These are phyloP conservation scores for Diophrys appendiculata DNA, from an alignment of 73 alveolate genomes.

Conservation along the genomic window DNA sequence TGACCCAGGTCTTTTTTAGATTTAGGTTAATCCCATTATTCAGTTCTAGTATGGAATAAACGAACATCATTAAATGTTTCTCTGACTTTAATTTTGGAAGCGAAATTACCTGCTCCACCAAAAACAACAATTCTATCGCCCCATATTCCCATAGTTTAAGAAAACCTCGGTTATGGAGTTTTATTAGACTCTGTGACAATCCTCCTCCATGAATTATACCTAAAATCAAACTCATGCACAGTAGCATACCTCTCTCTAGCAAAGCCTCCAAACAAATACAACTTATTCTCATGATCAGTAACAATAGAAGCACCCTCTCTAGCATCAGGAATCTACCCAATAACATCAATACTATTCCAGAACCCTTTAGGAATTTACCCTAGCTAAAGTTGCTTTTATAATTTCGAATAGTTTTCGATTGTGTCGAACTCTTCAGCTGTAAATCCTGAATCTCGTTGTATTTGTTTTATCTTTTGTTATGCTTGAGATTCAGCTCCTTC, in stretches of 20 bases:
- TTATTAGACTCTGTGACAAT: background rate
- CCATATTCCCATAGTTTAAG: constrained; percentile 43
- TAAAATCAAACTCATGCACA: constrained; percentile 15
- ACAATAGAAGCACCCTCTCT: constrained; percentile 53
- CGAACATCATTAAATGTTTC: constrained; percentile 40
- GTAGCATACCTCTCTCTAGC: constrained; percentile 39
- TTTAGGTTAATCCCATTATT: background rate
- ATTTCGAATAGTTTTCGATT: background rate
- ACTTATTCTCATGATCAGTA: constrained; percentile 10
- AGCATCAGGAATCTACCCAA: constrained; percentile 44
- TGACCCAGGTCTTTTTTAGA: background rate
- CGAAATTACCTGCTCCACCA: constrained; percentile 63
- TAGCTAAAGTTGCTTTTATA: background rate
- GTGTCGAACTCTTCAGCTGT: background rate
- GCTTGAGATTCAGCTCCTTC: too few relatives aligned
- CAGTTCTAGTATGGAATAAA: background rate
- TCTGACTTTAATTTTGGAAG: constrained; percentile 33
- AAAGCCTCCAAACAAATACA: constrained; percentile 57
- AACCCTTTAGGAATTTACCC: constrained; percentile 25
- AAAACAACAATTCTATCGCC: constrained; percentile 18
- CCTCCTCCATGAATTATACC: constrained; percentile 21
- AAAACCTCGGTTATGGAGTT: constrained; percentile 37
- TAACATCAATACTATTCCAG: constrained; percentile 15
- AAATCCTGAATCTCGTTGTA: background rate
- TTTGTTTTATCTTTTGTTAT: background rate